Evolutionary conservation across 306 rosid genomes (phyloP).

Genomic region (Astragalus membranaceus): DNA sequence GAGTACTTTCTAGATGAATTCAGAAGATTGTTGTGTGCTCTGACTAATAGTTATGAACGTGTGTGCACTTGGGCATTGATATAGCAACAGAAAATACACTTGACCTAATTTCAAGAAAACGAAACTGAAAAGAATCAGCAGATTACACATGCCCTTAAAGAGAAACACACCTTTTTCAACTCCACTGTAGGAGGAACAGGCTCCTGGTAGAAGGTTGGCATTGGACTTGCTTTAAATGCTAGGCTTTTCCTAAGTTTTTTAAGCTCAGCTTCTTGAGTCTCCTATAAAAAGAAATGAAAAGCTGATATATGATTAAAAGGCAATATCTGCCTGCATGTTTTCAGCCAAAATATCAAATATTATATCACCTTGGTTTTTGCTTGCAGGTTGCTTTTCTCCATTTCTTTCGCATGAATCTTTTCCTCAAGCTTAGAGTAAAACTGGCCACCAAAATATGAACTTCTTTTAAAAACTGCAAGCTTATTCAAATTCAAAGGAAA

Average conservation of each 20-base stretch:
- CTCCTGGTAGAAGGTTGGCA: conserved; percentile 80
- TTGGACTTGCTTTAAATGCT: conserved; percentile 68
- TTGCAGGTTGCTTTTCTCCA: conserved; percentile 75
- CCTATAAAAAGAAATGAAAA: conserved; percentile 42
- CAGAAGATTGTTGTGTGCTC: background rate
- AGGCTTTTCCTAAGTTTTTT: conserved; percentile 60
- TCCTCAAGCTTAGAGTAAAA: conserved; percentile 94
- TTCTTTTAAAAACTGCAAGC: background rate
- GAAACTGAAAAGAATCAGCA: background rate
- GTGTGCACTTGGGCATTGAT: background rate
- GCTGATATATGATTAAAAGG: conserved; percentile 7
- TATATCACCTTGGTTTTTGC: conserved; percentile 82
- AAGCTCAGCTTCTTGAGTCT: conserved; percentile 79
- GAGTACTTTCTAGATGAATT: background rate
- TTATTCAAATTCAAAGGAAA: conserved; percentile 21
- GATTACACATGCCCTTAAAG: background rate
- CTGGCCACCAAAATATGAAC: conserved; percentile 42
- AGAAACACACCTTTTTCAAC: conserved; percentile 51
- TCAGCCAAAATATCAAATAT: conserved; percentile 14
- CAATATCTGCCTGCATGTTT: background rate
- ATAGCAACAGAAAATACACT: background rate
- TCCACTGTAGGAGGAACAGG: conserved; percentile 70
- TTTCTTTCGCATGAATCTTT: conserved; percentile 93
- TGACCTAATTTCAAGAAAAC: background rate
- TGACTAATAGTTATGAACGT: background rate